phyloP scores from a whole-genome alignment of 495 filamentous ascomycete genomes.

The Annulohypoxylon bovei region DNA sequence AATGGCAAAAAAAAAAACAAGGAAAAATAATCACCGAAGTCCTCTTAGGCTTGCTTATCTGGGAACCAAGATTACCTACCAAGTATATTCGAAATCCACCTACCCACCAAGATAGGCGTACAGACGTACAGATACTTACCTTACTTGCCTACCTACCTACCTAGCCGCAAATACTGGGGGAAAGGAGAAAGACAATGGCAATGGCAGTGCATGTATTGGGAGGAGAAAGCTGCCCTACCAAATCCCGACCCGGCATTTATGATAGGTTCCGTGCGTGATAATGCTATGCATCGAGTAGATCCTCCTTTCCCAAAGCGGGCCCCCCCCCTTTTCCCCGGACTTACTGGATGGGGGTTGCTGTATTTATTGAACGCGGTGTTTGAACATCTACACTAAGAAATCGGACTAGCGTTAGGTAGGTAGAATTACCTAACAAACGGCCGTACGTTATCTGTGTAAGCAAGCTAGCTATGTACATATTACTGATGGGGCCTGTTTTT shows the following conservation, averaged over 20 bases:
- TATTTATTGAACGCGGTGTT: conserved; percentile 18
- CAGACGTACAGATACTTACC: neutral
- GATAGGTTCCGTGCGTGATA: conserved; percentile 31
- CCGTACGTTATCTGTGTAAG: conserved; percentile 1
- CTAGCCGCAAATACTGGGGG: conserved; percentile 23
- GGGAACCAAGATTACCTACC: neutral
- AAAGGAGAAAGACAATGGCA: neutral
- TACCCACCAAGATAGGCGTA: neutral
- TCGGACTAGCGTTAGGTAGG: neutral
- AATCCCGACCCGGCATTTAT: conserved; percentile 44
- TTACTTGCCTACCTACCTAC: too few relatives aligned
- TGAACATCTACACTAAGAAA: conserved; percentile 14
- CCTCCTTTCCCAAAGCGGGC: conserved; percentile 32
- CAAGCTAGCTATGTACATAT: neutral
- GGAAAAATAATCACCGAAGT: neutral
- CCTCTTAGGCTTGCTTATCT: neutral
- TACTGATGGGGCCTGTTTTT: neutral
- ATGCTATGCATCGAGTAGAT: conserved; percentile 30
- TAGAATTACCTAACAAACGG: neutral
- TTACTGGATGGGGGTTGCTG: conserved; percentile 14
- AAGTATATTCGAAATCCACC: neutral
- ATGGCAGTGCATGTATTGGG: neutral
- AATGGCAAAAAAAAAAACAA: neutral
- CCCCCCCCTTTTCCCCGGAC: conserved; percentile 26
- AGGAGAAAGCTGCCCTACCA: conserved; percentile 10